Base-by-base conservation (phyloP, 225 moss, liverwort and hornwort species). In the Pseudisothecium myosuroides region DNA sequence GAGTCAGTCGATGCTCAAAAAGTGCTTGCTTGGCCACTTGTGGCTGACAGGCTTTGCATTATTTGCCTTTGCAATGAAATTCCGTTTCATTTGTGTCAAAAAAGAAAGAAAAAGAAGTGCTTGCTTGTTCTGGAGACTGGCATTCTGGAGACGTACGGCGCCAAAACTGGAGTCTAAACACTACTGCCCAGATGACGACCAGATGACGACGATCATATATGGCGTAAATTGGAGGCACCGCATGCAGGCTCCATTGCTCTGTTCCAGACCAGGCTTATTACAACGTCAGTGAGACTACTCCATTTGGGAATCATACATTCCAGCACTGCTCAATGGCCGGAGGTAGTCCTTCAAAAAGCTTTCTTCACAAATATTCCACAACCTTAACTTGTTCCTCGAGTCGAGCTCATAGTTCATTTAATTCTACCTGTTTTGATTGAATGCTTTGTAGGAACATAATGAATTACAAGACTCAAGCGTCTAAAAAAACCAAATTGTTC, bases 101-200 rank as follows among this genome's bases (percentile, higher is more conserved):
- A 17, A 54, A 54, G 17, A 54, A 17, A 17, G 14, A 54, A 54
- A 4, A 54, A 54, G 4, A 54, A 55, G 55, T 55, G 55, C 55
- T 55, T 55, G 55, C 55, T 55, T 55, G 55, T 55, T 55, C 55
- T 55, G 55, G 18, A 55, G 18, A 55, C 55, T 55, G 55, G 55
- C 55, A 32, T 65, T 65, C 64, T 64, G 34, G n/a, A n/a, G n/a
- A n/a, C n/a, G n/a, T n/a, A 34, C 34, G 31, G 34, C 96, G 93
- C 96, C 96, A 98, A 87, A 98, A 97, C 85, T 98, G 97, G 71
- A 97, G 92, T n/a, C n/a, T n/a, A 91, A 98, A 98, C 28, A 98
- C 93, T 23, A 97, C 52, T 52, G 52, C 52, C 54, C 54, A 54
- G 54, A 17, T 54, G 54, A 54, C 68, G 96, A 6, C 94, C 97